These are phyloP conservation scores for Malus orientalis DNA, from an alignment of 306 rosid genomes.

Conservation along the genomic window DNA sequence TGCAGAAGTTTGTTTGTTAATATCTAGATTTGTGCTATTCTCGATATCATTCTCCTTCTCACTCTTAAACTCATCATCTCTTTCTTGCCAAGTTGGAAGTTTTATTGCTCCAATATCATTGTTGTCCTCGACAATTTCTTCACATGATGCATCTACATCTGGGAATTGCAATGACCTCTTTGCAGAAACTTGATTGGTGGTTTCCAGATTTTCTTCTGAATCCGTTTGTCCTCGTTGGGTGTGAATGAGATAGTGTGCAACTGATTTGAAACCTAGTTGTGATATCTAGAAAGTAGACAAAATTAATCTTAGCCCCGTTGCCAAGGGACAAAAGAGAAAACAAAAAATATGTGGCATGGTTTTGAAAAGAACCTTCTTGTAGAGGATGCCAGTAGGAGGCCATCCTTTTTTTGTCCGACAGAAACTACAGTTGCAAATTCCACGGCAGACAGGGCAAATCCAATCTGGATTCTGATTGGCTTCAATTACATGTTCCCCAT, in stretches of 20 bases:
- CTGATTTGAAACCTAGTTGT: constrained; percentile 71
- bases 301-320: constrained; percentile 18
- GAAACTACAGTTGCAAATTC: constrained; percentile 95
- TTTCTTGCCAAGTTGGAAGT: constrained; percentile 19
- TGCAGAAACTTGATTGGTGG: constrained; percentile 37
- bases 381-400: constrained; percentile 74
- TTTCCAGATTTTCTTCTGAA: constrained; percentile 30
- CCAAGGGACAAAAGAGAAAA: background rate
- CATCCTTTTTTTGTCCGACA: constrained; percentile 89
- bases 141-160: constrained; percentile 23
- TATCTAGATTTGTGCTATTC: constrained; percentile 1
- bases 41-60: background rate
- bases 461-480: constrained; percentile 62
- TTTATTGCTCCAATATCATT: constrained; percentile 12
- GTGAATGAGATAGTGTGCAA: constrained; percentile 91
- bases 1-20: constrained; percentile 26
- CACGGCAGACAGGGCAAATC: constrained; percentile 88
- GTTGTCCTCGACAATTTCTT: constrained; percentile 25
- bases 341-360: background rate
- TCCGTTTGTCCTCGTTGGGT: constrained; percentile 39
- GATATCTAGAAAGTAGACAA: constrained; percentile 39
- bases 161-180: constrained; percentile 54
- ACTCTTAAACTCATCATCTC: constrained; percentile 13
- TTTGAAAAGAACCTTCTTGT: constrained; percentile 59
- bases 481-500: constrained; percentile 92